Conservation (phyloP, 1,139 yeast species). For the Candida sojae region DNA sequence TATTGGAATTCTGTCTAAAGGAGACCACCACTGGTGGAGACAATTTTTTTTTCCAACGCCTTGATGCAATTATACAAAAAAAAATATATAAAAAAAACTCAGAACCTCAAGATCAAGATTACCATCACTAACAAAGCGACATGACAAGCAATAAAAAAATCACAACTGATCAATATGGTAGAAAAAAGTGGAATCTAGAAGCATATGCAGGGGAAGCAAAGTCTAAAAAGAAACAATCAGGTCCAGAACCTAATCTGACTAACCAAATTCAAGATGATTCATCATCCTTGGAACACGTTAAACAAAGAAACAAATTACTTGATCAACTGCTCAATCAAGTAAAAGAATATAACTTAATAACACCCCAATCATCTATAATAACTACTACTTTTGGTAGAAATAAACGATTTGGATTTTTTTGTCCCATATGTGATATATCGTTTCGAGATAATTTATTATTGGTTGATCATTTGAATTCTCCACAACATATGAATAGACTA, state of each 20-base stretch:
- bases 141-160: constrained; percentile 16
- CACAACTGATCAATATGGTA: constrained; percentile 53
- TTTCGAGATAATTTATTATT: constrained; percentile 80
- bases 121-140: neutral
- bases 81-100: neutral
- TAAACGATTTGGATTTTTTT: constrained; percentile 79
- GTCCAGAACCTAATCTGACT: neutral
- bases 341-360: constrained; percentile 35
- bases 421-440: constrained; percentile 77
- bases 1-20: neutral
- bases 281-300: constrained; percentile 24
- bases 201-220: constrained; percentile 57
- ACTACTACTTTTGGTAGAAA: constrained; percentile 21
- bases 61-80: neutral
- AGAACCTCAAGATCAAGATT: neutral
- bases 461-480: constrained; percentile 81
- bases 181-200: constrained; percentile 70
- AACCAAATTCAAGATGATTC: constrained; percentile 16
- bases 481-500: constrained; percentile 49
- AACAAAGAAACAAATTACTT: constrained; percentile 34
- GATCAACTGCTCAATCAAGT: constrained; percentile 36
- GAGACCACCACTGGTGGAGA: neutral
- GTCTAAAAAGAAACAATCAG: constrained; percentile 19
- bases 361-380: constrained; percentile 21
- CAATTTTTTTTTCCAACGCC: neutral